These are phyloP conservation scores for Eucalyptus polyanthemos DNA, from an alignment of 345 rosid species.

Conservation along the genomic window DNA sequence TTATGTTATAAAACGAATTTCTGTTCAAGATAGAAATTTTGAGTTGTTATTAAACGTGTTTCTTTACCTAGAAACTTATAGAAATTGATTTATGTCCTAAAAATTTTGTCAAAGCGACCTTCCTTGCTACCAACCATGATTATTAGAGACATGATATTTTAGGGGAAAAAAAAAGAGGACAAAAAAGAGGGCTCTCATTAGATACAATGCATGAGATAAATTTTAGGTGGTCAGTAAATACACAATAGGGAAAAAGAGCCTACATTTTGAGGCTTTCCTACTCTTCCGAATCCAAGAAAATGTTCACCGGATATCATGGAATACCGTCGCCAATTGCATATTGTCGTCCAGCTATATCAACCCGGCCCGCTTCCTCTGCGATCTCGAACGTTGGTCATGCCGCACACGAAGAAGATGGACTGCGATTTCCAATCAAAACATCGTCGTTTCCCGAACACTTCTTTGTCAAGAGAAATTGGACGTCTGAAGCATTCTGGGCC, in stretches of 20 bases:
- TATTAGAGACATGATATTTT: neutral
- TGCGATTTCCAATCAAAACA: neutral
- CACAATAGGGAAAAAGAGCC: neutral
- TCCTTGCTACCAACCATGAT: rapidly evolving
- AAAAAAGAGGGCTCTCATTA: neutral
- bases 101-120: rapidly evolving
- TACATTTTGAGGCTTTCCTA: neutral
- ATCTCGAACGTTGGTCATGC: neutral
- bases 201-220: neutral
- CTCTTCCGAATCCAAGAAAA: neutral
- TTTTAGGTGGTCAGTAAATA: neutral
- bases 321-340: neutral
- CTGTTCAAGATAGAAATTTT: rapidly evolving
- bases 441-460: neutral
- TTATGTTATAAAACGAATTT: too few relatives aligned
- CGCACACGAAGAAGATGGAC: neutral
- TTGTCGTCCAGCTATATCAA: neutral
- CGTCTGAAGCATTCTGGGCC: neutral
- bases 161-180: rapidly evolving
- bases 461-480: neutral
- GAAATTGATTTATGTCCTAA: too few relatives aligned
- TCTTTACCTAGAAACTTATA: rapidly evolving
- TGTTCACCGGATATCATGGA: neutral
- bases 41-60: too few relatives aligned
- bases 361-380: neutral